Percentiles rank a stretch among this genome's conserved stretches.
Conservation (phyloP, 441 rosid species). For the Croton setiger region DNA sequence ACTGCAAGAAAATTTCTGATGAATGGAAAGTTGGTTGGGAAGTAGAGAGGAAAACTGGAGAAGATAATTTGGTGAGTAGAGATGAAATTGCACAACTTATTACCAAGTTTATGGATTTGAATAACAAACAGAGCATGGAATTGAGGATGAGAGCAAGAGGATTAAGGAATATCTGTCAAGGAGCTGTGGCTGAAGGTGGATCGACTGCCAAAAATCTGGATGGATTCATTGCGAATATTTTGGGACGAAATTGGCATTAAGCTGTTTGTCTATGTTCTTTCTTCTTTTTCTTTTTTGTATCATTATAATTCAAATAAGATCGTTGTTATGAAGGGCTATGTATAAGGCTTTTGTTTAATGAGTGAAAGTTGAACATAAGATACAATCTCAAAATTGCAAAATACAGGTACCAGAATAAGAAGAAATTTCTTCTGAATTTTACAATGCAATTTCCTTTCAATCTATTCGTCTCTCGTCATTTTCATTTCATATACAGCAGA, state of each 20-base stretch:
- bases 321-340: no score
- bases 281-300: neutral
- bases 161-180: constrained; percentile 19
- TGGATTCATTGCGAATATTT: constrained; percentile 20
- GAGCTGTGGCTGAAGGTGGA: constrained; percentile 24
- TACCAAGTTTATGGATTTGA: constrained; percentile 31
- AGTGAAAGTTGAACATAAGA: neutral
- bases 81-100: constrained; percentile 16
- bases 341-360: no score
- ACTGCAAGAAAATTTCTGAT: constrained; percentile 36
- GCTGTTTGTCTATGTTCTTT: neutral
- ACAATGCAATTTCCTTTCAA: constrained; percentile 9
- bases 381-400: constrained; percentile 16
- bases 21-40: constrained; percentile 49
- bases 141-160: constrained; percentile 24
- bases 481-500: constrained; percentile 14
- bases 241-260: neutral
- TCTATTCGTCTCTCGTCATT: constrained; percentile 5
- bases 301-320: no score
- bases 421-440: constrained; percentile 9
- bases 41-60: constrained; percentile 5
- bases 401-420: constrained; percentile 7
- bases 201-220: constrained; percentile 22
- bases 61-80: constrained; percentile 1
- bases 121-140: constrained; percentile 20